Base-by-base conservation (phyloP, 1,284 basidiomycete species). In the Heterobasidion occidentale region DNA sequence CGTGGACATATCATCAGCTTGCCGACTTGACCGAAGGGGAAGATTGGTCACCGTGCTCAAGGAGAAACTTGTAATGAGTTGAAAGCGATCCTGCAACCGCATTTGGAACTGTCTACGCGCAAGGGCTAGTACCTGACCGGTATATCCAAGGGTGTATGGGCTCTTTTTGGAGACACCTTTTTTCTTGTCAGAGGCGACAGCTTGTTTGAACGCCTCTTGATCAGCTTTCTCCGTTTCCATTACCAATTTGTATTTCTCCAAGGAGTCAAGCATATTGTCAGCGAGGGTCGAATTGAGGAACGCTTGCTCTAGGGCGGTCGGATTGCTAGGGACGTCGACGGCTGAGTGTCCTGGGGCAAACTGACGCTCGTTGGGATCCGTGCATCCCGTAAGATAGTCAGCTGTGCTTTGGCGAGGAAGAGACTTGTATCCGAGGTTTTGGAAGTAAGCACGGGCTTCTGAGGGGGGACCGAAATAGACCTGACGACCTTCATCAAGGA, bases 341-440 rank as follows among this genome's bases (percentile, higher is more conserved):
- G 75, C 78, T 36, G 84, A 82, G 45, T 79, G 79, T 12, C 86
- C 91, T 5, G 84, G 78, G 2, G 88, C 83, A 68, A 92, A 93
- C 65, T 88, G 88, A 49, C 92, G 86, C 73, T 94, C 91, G 66
- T 94, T 93, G 3, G 84, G 80, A 67, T 95, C 92, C 12, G 91
- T 89, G 69, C 86, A 88, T 1, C 86, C 87, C n/a, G 84, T 91
- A 34, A 92, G 81, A 71, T 92, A 96, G 72, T 92, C 94, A 33
- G 79, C 74, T 7, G 78, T 78, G 49, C 84, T 91, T 71, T 92
- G 90, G 50, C 90, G 86, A 52, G 85, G 83, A 46, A 88, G 80
- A 2, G 82, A 53, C 47, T 83, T 79, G 74, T 85, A 96, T 9
- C 93, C 93, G 54, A 95, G 76, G 48, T 75, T 68, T 66, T 90